Evolutionary conservation across 345 rosid genomes (phyloP).

Genomic region (Gossypium stocksii): DNA sequence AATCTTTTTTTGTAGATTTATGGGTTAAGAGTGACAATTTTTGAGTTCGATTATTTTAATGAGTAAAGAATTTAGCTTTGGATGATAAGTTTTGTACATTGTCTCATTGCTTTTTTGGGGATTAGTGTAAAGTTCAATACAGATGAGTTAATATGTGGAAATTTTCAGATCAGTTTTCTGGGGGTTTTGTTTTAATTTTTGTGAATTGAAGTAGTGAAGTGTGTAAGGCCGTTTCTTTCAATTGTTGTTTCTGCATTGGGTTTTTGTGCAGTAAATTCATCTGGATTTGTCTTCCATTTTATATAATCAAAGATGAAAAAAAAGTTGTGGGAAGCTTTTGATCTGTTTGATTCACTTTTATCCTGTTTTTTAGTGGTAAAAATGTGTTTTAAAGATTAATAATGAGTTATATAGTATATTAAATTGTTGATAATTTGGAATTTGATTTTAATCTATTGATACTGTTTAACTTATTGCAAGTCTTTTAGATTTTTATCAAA

Average conservation of each 20-base stretch:
- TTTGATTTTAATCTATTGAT: not conserved
- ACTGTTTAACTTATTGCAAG: too few species aligned
- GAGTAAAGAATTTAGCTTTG: not conserved
- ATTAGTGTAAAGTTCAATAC: not conserved
- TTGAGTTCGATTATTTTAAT: not conserved
- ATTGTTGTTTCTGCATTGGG: too few species aligned
- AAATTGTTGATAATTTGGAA: not conserved
- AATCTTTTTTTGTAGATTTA: not conserved
- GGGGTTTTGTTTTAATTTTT: not conserved
- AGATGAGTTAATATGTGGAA: not conserved
- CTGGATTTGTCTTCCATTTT: not conserved
- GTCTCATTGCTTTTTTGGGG: not conserved
- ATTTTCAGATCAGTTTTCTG: constrained; percentile 1
- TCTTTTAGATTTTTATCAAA: too few species aligned
- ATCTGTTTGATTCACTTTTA: not conserved
- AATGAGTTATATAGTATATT: not conserved
- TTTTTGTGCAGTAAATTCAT: not conserved
- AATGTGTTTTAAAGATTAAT: not conserved
- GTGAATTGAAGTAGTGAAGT: not conserved
- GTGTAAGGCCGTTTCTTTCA: not conserved
- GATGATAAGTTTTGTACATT: not conserved
- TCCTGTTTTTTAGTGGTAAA: not conserved
- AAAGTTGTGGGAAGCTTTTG: not conserved
- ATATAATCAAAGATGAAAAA: not conserved
- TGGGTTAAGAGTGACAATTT: not conserved